Base-by-base conservation (phyloP, 352 stramenopile genomes). In the Hyaloperonospora arabidopsidis region DNA sequence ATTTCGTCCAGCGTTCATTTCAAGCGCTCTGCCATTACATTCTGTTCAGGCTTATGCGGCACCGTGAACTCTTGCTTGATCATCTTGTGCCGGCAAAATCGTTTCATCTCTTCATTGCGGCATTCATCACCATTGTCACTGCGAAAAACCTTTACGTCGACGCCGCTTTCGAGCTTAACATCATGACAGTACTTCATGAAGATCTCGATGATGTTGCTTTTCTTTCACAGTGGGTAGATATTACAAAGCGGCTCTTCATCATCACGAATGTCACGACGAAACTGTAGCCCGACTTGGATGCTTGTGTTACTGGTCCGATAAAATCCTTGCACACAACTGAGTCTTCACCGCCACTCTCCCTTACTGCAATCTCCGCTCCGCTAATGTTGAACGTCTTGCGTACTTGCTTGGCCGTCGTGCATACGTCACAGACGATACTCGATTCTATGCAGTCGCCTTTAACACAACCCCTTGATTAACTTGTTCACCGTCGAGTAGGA, bases 241-340 rank as follows among this genome's bases (percentile, higher is more conserved):
- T 45, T 11, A 15, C 18, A 23, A 23, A 45, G 13, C 39, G n/a
- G 11, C 39, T 45, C 25, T 45, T 45, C 18, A 23, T 23, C 39
- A 23, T 45, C n/a, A 45, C 10, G n/a, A 45, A 45, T 22, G 8
- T 45, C 3, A 23, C 18, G 2, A 45, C 39, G 10, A 21, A 45
- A 15, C 39, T 5, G 39, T 45, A 45, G 6, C n/a, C n/a, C 7
- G 39, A 45, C 18, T 45, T 45, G 39, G 39, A 45, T 45, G 39
- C 39, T 11, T 6, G 39, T 17, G 39, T 45, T 4, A 45, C 18
- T 23, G n/a, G 39, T 17, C 25, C 25, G 7, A 29, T 7, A 29
- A 8, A 3, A 7, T 7, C 3, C 25, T 8, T 8, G 25, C 25
- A 19, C n/a, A 23, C 15, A 7, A 6, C 7, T 12, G 39, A 45